Evolutionary conservation across 495 filamentous ascomycete species (phyloP), one percentile per base, ranked within the genome.

Genomic region (Penicillium robsamsonii): DNA sequence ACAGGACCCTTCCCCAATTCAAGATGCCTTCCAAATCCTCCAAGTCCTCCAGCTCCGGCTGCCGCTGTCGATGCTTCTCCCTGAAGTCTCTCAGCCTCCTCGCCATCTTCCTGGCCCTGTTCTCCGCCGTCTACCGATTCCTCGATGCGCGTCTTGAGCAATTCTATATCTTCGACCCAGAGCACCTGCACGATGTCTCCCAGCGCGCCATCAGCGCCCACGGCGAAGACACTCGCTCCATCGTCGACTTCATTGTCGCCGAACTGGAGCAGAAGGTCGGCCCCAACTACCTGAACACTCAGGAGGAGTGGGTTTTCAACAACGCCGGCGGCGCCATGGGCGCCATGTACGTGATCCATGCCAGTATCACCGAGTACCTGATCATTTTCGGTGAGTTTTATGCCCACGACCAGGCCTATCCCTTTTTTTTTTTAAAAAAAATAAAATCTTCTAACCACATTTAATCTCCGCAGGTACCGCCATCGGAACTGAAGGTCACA

Each of bases 271-370:
- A 71, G 59, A 76, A 73, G 62, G 60, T 74, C 20, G 69, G 67
- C 35, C 50, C 69, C 18, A 63, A 66, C n/a, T 64, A 77, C 60
- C 55, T 79, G 59, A 79, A 71, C 66, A 60, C 59, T 29, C 66
- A 79, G 33, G 68, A 79, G 66, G 75, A 79, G 60, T 79, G 75
- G 75, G 75, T 77, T 9, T 78, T 78, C 61, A 81, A 81, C 78
- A 90, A 90, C 57, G 88, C 88, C 57, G 87, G 87, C 60, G 88
- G 87, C 56, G 90, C 90, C 51, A 93, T 94, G 90, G 90, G 90
- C 51, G 86, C 83, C 60, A 93, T 94, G 90, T 90, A 90, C 63
- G 87, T 94, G 58, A 87, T 94, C 66, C 90, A 94, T 67, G 87
- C 90, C 58, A 89, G 86, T 87, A 76, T 92, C 64, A 90, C 88